Conservation (phyloP, 768 basidiomycete genomes). For the Leccinum barrowsii region DNA sequence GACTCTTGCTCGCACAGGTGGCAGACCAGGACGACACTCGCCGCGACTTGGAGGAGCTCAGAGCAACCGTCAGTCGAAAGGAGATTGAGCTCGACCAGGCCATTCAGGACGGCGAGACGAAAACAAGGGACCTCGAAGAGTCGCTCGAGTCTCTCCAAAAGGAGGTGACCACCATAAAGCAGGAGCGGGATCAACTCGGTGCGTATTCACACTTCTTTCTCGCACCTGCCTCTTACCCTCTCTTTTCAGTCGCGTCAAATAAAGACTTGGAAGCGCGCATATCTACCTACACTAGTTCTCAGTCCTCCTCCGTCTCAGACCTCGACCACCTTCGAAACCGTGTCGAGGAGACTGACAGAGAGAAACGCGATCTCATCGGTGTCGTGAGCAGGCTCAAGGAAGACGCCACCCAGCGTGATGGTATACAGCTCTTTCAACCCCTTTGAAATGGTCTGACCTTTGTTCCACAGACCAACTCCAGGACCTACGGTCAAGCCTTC, state of each 20-base stretch:
- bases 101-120: slow-evolving; percentile 69
- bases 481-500: slow-evolving; percentile 62
- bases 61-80: slow-evolving; percentile 64
- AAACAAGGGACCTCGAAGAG: slow-evolving; percentile 53
- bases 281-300: slow-evolving; percentile 51
- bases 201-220: slow-evolving; percentile 23
- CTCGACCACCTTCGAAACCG: slow-evolving; percentile 54
- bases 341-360: slow-evolving; percentile 75
- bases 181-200: slow-evolving; percentile 69
- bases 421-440: slow-evolving; percentile 38
- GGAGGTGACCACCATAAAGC: slow-evolving; percentile 54
- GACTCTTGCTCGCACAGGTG: slow-evolving; percentile 54
- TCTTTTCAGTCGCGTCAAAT: slow-evolving; percentile 41
- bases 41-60: slow-evolving; percentile 66
- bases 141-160: slow-evolving; percentile 49
- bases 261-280: slow-evolving; percentile 53
- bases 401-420: slow-evolving; percentile 69
- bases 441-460: not conserved
- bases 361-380: slow-evolving; percentile 85
- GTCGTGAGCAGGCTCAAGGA: slow-evolving; percentile 82
- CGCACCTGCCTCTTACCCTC: slow-evolving; percentile 5
- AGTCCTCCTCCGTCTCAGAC: slow-evolving; percentile 61
- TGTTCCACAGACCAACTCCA: slow-evolving; percentile 61
- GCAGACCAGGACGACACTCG: slow-evolving; percentile 51
- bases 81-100: slow-evolving; percentile 85